Evolutionary conservation across 2,329 filamentous ascomycete genomes (phyloP), one percentile per base, ranked within the genome.

Genomic region (Coniella vitis): DNA sequence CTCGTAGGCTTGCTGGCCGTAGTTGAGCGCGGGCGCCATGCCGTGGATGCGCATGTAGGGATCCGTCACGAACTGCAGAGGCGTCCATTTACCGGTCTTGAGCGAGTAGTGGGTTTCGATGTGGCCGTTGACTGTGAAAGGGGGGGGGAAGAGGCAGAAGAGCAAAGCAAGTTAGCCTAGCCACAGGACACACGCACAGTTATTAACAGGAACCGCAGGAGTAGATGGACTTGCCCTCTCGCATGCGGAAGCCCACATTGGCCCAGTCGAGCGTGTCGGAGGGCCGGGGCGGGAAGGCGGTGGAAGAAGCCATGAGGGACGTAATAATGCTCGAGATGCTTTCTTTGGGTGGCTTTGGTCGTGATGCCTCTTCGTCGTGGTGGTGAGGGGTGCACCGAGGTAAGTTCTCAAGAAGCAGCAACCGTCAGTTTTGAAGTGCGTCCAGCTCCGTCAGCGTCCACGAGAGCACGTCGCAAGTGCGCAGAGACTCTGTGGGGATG

Each of bases 1-100:
- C 67, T 98, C 93, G 74, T 95, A 98, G 60, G 89, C 91, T 72
- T 97, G 93, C 65, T 95, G 90, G 51, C 91, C 90, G 67, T 98
- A 98, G 76, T 98, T 98, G 56, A 97, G 80, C 38, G 83, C 91
- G 0, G 93, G 90, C 0, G 90, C 84, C 87, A 98, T 93, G 67
- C 91, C 93, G 69, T 97, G 91, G 63, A 97, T 83, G 57, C 84
- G 83, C 59, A 97, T 80, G 72, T 78, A 90, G 7, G 91, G 91
- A 60, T 91, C 87, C 53, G 80, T 69, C 53, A 96, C 82, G 69
- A 95, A 95, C 55, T 78, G 72, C 21, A 88, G 89, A 13, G 82
- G 67, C 0, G 84, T 80, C 90, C 90, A 96, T 75, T 83, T 66
- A 43, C 83, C 82, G 2, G 84, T 88, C 56, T 82, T 75, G 56